Percentiles rank a stretch among this genome's conserved stretches.
Conservation (phyloP, 441 rosid genomes). For the Bruguiera hainesii region DNA sequence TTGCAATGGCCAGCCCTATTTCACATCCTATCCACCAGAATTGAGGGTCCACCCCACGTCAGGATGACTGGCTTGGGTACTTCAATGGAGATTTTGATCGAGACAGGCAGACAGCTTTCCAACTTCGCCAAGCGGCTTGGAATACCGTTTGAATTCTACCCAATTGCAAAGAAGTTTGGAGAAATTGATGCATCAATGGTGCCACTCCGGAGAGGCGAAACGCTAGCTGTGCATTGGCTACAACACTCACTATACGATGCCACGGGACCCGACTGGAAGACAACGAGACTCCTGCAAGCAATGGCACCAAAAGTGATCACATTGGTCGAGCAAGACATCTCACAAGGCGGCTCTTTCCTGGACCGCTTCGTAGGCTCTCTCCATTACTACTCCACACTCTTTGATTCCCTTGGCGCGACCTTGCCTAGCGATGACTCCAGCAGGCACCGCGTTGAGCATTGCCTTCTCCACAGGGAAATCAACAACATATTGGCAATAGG, state of each 20-base stretch:
- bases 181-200: slow-evolving; percentile 40
- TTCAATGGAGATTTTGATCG: slow-evolving; percentile 45
- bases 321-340: slow-evolving; percentile 57
- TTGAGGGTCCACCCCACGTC: slow-evolving; percentile 54
- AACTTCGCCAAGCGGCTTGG: slow-evolving; percentile 61
- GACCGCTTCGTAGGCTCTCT: slow-evolving; percentile 65
- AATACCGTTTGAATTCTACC: slow-evolving; percentile 59
- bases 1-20: slow-evolving; percentile 73
- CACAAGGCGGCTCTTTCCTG: slow-evolving; percentile 47
- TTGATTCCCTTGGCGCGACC: slow-evolving; percentile 57
- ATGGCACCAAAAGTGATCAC: slow-evolving; percentile 46
- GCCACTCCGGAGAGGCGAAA: slow-evolving; percentile 37
- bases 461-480: slow-evolving; percentile 47
- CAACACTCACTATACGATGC: slow-evolving; percentile 62
- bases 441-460: slow-evolving; percentile 48
- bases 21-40: slow-evolving; percentile 60
- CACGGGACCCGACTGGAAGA: slow-evolving; percentile 56
- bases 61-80: slow-evolving; percentile 60
- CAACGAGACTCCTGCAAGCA: slow-evolving; percentile 44
- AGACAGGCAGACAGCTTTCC: slow-evolving; percentile 61
- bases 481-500: slow-evolving; percentile 63
- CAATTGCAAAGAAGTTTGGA: slow-evolving; percentile 51
- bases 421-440: slow-evolving; percentile 35
- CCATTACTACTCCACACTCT: slow-evolving; percentile 57
- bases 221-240: slow-evolving; percentile 63